These are phyloP conservation scores for Mycocentrospora acerina DNA, from an alignment of 2,329 filamentous ascomycete species.

Conservation along the genomic window DNA sequence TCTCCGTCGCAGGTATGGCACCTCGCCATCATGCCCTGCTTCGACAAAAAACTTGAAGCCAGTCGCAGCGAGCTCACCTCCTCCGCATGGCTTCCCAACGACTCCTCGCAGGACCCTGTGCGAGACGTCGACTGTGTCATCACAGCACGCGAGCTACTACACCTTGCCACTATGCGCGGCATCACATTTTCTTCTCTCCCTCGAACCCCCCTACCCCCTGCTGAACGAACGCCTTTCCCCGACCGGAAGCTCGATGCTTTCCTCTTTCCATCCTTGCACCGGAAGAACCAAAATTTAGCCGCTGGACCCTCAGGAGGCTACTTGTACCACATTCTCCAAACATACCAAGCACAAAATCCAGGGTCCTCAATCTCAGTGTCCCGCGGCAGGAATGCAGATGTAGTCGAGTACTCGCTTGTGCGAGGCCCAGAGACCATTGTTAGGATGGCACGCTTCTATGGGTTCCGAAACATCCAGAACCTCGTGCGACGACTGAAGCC, in stretches of 20 bases:
- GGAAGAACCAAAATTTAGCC: conserved; percentile 49
- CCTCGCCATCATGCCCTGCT: conserved; percentile 94
- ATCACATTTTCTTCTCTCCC: conserved; percentile 75
- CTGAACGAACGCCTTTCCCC: conserved; percentile 64
- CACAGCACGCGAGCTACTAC: conserved; percentile 90
- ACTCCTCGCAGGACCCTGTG: conserved; percentile 45
- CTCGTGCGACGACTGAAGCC: conserved; percentile 91
- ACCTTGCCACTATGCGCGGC: conserved; percentile 78
- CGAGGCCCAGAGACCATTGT: conserved; percentile 47
- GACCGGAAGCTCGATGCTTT: conserved; percentile 70
- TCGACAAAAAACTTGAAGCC: conserved; percentile 98
- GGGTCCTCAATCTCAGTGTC: conserved; percentile 70
- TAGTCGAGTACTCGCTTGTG: conserved; percentile 77
- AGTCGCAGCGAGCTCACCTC: conserved; percentile 91
- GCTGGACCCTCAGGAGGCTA: conserved; percentile 88
- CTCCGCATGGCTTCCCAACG: conserved; percentile 61
- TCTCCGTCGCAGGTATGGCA: conserved; percentile 86
- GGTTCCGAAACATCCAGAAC: conserved; percentile 98
- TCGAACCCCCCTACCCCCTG: conserved; percentile 53
- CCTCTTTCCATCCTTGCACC: conserved; percentile 61
- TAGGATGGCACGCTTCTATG: conserved; percentile 78
- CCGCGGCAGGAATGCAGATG: conserved; percentile 85
- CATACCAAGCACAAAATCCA: conserved; percentile 68
- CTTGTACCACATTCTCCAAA: conserved; percentile 78
- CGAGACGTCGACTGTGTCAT: conserved; percentile 98